Conservation (phyloP, 1,139 yeast species). For the Blastobotrys indianensis region DNA sequence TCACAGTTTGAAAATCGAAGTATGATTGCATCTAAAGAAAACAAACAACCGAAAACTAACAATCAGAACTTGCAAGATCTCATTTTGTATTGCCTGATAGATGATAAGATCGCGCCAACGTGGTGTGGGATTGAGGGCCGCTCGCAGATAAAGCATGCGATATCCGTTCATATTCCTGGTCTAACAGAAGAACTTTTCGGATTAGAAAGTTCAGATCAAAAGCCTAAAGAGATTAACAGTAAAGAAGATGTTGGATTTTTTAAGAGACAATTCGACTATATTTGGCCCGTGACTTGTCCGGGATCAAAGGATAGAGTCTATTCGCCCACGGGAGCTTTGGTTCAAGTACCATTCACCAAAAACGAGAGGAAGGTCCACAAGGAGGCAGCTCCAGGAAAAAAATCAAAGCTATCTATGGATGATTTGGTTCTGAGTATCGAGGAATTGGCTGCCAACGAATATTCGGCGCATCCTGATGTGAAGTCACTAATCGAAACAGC, state of each 20-base stretch:
- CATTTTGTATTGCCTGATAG: constrained; percentile 40
- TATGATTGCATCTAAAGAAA: no score
- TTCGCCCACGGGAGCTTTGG: constrained; percentile 51
- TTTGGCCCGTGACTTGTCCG: constrained; percentile 49
- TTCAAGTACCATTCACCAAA: constrained; percentile 50
- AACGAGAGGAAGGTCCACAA: constrained; percentile 40
- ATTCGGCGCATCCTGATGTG: constrained; percentile 52
- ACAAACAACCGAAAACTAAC: constrained; percentile 8
- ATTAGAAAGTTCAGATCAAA: constrained; percentile 15
- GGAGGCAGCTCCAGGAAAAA: constrained; percentile 7
- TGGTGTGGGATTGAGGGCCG: constrained; percentile 37
- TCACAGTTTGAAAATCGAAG: constrained; percentile 17
- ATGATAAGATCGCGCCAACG: constrained; percentile 32
- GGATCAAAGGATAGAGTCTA: constrained; percentile 56
- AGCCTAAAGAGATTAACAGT: constrained; percentile 20
- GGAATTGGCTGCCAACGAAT: constrained; percentile 44
- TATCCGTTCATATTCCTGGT: constrained; percentile 65
- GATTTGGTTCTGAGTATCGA: constrained; percentile 49
- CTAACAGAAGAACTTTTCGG: constrained; percentile 46
- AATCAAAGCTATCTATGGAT: constrained; percentile 36
- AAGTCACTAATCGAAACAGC: constrained; percentile 15
- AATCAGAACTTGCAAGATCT: constrained; percentile 45
- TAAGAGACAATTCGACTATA: constrained; percentile 36
- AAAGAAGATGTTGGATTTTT: constrained; percentile 38
- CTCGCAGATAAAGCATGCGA: constrained; percentile 44